These are phyloP conservation scores for Emericellopsis cladophorae DNA, from an alignment of 2,329 filamentous ascomycete species.

Conservation along the genomic window DNA sequence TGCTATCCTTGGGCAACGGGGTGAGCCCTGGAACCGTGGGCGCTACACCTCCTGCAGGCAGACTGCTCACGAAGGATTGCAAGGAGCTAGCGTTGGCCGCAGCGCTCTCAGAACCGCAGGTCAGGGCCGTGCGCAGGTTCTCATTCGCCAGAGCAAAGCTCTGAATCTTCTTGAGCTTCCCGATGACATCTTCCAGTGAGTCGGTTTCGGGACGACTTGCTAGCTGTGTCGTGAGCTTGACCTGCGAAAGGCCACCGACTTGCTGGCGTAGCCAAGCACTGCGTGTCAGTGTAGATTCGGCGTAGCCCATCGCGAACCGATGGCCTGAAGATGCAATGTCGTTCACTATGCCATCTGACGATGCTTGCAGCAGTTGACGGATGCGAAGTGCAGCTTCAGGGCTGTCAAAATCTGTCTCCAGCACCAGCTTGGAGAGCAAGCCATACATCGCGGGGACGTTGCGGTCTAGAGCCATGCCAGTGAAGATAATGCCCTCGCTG, in stretches of 20 bases:
- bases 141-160: constrained; percentile 58
- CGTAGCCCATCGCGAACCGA: constrained; percentile 70
- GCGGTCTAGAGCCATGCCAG: constrained; percentile 77
- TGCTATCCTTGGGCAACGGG: constrained; percentile 38
- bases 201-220: constrained; percentile 60
- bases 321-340: constrained; percentile 86
- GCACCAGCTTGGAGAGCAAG: constrained; percentile 64
- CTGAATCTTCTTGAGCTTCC: constrained; percentile 78
- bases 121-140: constrained; percentile 67
- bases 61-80: constrained; percentile 49
- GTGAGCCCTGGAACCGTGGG: constrained; percentile 14
- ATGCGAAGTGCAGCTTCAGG: constrained; percentile 72
- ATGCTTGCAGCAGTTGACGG: constrained; percentile 72
- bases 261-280: constrained; percentile 67
- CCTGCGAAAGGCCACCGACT: constrained; percentile 79
- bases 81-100: constrained; percentile 58
- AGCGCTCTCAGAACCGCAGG: constrained; percentile 67
- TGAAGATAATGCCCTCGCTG: constrained; percentile 72
- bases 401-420: constrained; percentile 83
- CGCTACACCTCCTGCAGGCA: constrained; percentile 29
- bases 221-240: constrained; percentile 70
- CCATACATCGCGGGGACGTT: constrained; percentile 89
- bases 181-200: constrained; percentile 60
- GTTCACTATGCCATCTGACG: constrained; percentile 82
- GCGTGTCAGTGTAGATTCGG: constrained; percentile 65